Conservation (phyloP, 441 rosid species). For the California macrophylla region DNA sequence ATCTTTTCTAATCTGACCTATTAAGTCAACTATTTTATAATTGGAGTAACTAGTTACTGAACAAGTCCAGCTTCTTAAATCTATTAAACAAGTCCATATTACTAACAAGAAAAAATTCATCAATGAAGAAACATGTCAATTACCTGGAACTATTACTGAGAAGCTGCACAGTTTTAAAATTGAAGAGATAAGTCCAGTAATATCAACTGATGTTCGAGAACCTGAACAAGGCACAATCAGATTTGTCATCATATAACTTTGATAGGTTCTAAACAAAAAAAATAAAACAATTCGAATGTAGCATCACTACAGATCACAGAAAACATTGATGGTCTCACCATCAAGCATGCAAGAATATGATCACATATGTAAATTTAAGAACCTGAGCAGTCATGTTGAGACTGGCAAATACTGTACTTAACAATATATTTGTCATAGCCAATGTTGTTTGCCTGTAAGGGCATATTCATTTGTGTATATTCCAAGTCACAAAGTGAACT, state of each 20-base stretch:
- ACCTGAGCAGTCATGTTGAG: not conserved
- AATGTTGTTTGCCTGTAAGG: not conserved
- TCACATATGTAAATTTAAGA: not conserved
- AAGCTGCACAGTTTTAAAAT: slow-evolving; percentile 66
- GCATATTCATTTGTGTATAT: not conserved
- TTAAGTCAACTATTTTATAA: not conserved
- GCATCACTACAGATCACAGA: not conserved
- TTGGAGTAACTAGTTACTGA: not conserved
- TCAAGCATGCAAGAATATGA: not conserved
- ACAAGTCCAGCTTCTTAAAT: not conserved
- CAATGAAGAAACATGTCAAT: slow-evolving; percentile 13
- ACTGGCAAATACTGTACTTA: not conserved
- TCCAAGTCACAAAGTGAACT: not conserved
- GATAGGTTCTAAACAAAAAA: not conserved
- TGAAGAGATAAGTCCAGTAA: slow-evolving; percentile 43
- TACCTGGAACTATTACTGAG: slow-evolving; percentile 76
- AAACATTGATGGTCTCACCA: not conserved
- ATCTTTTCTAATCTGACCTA: not conserved
- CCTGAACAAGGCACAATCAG: slow-evolving; percentile 30
- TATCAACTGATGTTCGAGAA: slow-evolving; percentile 30
- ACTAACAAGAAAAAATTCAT: not conserved
- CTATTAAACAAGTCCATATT: not conserved
- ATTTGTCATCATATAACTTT: not conserved
- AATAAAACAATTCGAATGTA: not conserved
- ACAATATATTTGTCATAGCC: not conserved